Base-by-base conservation (phyloP, 1,284 basidiomycete species). In the Heterobasidion occidentale region DNA sequence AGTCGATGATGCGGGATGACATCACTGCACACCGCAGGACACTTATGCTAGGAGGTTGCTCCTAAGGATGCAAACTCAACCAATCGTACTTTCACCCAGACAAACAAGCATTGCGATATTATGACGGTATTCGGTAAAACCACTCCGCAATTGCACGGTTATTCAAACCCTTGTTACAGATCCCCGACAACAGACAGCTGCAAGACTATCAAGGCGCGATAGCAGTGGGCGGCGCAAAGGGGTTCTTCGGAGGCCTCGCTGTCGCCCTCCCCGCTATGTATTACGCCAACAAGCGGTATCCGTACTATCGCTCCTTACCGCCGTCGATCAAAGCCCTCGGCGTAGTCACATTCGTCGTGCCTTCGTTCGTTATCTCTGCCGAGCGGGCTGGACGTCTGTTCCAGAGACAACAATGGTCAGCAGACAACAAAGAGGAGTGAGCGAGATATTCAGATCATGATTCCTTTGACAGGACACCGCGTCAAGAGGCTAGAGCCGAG, bases 301-400 rank as follows among this genome's bases (percentile, higher is more conserved):
- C 80, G 0, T 76, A 81, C 55, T 94, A 90, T 70, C 83, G 86
- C 57, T 64, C 72, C 1, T 75, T 94, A 3, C 91, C 91, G 0
- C 72, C 80, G 1, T 84, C 88, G 1, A 74, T 94, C 60, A 95
- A 94, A 69, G 74, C 85, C 0, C 78, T 94, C 45, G 86, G 88
- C 45, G 77, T 83, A 42, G 76, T 88, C 58, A 74, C 88, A 56
- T 63, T 90, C 59, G 76, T 83, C 55, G 81, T 90, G 8, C 92
- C 91, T 0, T 69, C 80, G 36, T 77, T 90, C 54, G 80, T 85
- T 47, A 86, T 94, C 61, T 78, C 80, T 56, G 92, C 89, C 14
- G 94, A 97, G 70, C 84, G 86, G 48, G 85, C 86, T 9, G 85
- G 86, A 50, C 76, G 90, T 53, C 79, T 84, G 48, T 94, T 83